These are phyloP conservation scores for Penicillium sp. DNA, from an alignment of 2,329 filamentous ascomycete genomes.

Conservation along the genomic window DNA sequence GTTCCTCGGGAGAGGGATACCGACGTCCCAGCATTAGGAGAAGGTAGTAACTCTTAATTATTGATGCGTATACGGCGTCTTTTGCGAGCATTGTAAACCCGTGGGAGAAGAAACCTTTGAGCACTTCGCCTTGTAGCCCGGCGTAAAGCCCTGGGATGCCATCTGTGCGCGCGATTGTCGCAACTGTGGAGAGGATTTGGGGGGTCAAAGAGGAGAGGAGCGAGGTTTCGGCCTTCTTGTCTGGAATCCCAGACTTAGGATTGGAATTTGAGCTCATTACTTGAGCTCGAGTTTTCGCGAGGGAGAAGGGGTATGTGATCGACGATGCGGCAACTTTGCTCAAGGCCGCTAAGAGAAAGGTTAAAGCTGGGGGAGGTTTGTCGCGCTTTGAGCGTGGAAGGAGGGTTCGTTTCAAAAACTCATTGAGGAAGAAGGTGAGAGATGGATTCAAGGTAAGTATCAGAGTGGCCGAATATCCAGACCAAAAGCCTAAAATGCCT, in stretches of 20 bases:
- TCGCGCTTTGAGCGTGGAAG: conserved; percentile 55
- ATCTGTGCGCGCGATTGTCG: conserved; percentile 60
- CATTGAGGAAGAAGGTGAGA: conserved; percentile 81
- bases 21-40: conserved; percentile 52
- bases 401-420: conserved; percentile 62
- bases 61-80: conserved; percentile 68
- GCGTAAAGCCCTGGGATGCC: conserved; percentile 70
- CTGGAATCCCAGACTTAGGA: conserved; percentile 25
- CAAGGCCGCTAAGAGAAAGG: conserved; percentile 68
- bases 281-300: conserved; percentile 78
- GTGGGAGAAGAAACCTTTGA: conserved; percentile 82
- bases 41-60: conserved; percentile 71
- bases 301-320: conserved; percentile 80
- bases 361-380: conserved; percentile 54
- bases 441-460: conserved; percentile 82
- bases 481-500: conserved; percentile 77
- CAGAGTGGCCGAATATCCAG: conserved; percentile 77
- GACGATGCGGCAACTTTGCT: conserved; percentile 76
- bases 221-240: conserved; percentile 16
- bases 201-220: conserved; percentile 26
- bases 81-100: conserved; percentile 87
- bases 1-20: conserved; percentile 46
- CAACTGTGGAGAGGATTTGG: conserved; percentile 64
- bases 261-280: conserved; percentile 38
- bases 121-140: conserved; percentile 71